Evolutionary conservation across 1,284 basidiomycete genomes (phyloP).

Genomic region (Heterobasidion annosum): DNA sequence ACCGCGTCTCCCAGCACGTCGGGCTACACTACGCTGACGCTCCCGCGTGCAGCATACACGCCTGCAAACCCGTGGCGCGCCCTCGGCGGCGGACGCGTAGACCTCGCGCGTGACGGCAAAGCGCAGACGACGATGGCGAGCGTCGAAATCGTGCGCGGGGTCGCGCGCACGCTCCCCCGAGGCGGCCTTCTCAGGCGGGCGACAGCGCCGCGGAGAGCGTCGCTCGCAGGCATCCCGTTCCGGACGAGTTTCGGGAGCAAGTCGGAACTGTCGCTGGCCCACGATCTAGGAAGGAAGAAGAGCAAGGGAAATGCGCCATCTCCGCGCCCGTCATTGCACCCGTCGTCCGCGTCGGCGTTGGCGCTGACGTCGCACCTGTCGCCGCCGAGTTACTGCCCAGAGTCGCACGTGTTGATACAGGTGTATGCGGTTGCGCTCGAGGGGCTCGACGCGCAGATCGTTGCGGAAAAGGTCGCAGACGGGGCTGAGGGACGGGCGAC

Average conservation of each 20-base stretch:
- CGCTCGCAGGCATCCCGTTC: background rate
- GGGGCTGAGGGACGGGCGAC: conserved; percentile 21
- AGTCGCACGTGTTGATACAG: conserved; percentile 67
- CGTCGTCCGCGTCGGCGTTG: background rate
- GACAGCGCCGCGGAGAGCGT: background rate
- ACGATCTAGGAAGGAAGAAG: conserved; percentile 27
- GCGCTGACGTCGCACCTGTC: conserved; percentile 59
- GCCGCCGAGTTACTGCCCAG: conserved; percentile 65
- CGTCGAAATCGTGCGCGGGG: conserved; percentile 66
- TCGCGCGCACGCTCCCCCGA: conserved; percentile 21
- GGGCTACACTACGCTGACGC: conserved; percentile 62
- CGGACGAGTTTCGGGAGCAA: conserved; percentile 11
- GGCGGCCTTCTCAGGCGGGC: conserved; percentile 6
- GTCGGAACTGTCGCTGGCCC: conserved; percentile 12
- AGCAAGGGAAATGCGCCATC: conserved; percentile 12
- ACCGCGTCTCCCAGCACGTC: conserved; percentile 30
- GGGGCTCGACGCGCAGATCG: conserved; percentile 57
- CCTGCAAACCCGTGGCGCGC: conserved; percentile 26
- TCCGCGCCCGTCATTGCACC: conserved; percentile 24
- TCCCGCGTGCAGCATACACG: conserved; percentile 49
- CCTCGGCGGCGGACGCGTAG: conserved; percentile 39
- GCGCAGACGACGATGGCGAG: conserved; percentile 83
- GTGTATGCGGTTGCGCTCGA: conserved; percentile 82
- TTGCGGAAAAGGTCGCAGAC: conserved; percentile 31
- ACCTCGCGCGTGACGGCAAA: conserved; percentile 65